Evolutionary conservation across 2,329 filamentous ascomycete species (phyloP).

Genomic region (Ophiobolus disseminans): DNA sequence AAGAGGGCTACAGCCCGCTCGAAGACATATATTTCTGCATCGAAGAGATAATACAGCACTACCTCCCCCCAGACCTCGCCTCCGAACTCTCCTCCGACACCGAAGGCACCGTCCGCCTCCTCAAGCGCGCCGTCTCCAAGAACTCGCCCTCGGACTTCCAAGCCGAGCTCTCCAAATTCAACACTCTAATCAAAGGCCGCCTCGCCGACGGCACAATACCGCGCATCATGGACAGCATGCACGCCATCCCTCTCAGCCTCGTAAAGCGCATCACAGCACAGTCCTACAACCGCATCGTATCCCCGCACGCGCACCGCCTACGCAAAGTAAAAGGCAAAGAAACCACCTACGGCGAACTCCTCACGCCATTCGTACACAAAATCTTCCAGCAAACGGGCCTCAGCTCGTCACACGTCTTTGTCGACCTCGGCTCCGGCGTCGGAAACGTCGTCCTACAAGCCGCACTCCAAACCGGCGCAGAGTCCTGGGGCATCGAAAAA

Average conservation of each 20-base stretch:
- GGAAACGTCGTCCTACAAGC: constrained; percentile 96
- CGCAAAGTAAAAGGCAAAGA: constrained; percentile 87
- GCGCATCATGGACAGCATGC: constrained; percentile 72
- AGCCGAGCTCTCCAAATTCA: constrained; percentile 77
- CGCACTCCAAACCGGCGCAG: constrained; percentile 89
- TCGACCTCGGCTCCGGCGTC: constrained; percentile 94
- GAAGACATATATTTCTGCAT: constrained; percentile 74
- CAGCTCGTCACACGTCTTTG: constrained; percentile 83
- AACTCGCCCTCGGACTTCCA: constrained; percentile 74
- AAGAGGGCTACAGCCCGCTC: constrained; percentile 62
- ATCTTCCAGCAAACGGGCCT: constrained; percentile 81
- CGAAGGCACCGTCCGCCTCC: constrained; percentile 75
- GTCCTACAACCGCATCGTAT: constrained; percentile 90
- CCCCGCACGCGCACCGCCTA: constrained; percentile 82
- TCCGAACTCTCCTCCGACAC: constrained; percentile 73
- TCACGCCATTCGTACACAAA: constrained; percentile 81
- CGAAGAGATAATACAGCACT: constrained; percentile 70
- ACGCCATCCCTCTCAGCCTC: constrained; percentile 69
- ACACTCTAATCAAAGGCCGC: constrained; percentile 70
- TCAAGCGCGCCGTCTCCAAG: constrained; percentile 76
- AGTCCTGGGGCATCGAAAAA: constrained; percentile 96
- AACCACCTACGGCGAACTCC: constrained; percentile 93
- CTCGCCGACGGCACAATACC: constrained; percentile 75
- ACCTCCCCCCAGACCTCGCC: constrained; percentile 74
- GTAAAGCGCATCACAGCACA: constrained; percentile 84